Evolutionary conservation across 2,329 filamentous ascomycete genomes (phyloP), one percentile per base, ranked within the genome.

Genomic region (Sporothrix inflata): DNA sequence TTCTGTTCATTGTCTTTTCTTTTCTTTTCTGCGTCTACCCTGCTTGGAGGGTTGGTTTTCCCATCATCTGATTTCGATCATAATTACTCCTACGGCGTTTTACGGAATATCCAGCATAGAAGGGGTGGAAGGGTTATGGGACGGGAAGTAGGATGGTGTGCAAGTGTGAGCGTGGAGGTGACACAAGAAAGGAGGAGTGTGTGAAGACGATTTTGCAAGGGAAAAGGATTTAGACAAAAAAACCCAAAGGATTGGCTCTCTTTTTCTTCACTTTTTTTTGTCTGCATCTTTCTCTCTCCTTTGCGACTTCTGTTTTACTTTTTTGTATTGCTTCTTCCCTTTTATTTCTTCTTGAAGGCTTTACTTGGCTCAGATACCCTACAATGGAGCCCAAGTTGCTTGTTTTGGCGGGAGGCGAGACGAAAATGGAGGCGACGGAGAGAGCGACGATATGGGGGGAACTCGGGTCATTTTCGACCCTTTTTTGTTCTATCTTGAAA

Each of bases 21-120:
- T 63, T 55, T 55, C 9, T 55, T 51, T 60, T 6, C 8, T 30
- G 24, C 40, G 63, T 12, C 21, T 70, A n/a, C 40, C 21, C 55
- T 65, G 21, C 19, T 68, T 45, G 60, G 38, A 45, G 38, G 38
- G 38, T 61, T 49, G 16, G 19, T 63, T 40, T 68, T 63, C 38
- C n/a, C 60, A 55, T 63, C 30, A 27, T 66, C 21, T 67, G 11
- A 30, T 73, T 34, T 40, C 16, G 12, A 24, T 40, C 47, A 53
- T 53, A 68, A 53, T 68, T n/a, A 21, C 45, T n/a, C 24, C 27
- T 57, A 12, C 34, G 49, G 49, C 47, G 66, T 69, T 55, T 40
- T 19, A 51, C n/a, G 8, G 19, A 27, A 69, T 57, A 69, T 55
- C 66, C 66, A 55, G 47, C 65, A 68, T 68, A 68, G 47, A 68